Base-by-base conservation (phyloP, 225 moss, liverwort and hornwort genomes). In the Bryum argenteum region DNA sequence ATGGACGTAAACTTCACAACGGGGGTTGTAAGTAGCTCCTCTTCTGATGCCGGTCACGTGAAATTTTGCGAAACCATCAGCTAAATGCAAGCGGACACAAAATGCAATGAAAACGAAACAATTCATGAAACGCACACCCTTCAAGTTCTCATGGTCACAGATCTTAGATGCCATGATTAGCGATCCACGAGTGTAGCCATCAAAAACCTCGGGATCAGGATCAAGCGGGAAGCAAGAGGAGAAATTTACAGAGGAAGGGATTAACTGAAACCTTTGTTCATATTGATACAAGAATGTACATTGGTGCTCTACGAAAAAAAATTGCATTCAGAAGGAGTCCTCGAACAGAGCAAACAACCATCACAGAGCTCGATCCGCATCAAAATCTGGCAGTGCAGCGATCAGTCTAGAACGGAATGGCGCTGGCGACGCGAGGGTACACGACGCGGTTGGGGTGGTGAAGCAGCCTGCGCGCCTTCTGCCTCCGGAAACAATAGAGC, bases 391-490 rank as follows among this genome's bases (percentile, higher is more conserved):
- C 5, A 1, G 11, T 44, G 44, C 44, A 4, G n/a, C 62, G 39
- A 10, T 8, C 0, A 10, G 5, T 40, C 23, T 1, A 24, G 44
- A 93, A 83, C 0, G 91, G 89, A 18, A 93, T 41, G 42, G 87
- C 48, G 23, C 83, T 75, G 5, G 91, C 41, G 1, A 91, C 79
- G 3, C 81, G 78, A 0, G 89, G 86, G 26, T 93, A 89, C n/a
- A 91, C 91, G 0, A 91, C 84, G 11, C 72, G 63, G 23, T 58
- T 81, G 11, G 93, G 91, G 55, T 93, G 88, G 44, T 78, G 76
- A 71, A 93, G 16, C 56, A 94, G 67, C 8, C 86, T 75, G 10
- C 88, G 74, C 8, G 77, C 89, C 74, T 66, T 88, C 20, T 77
- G 73, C 55, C 78, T 86, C 23, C 60, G 63, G 73, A 93, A 89